Base-by-base conservation (phyloP, 345 rosid genomes). In the Syzygium jambos region DNA sequence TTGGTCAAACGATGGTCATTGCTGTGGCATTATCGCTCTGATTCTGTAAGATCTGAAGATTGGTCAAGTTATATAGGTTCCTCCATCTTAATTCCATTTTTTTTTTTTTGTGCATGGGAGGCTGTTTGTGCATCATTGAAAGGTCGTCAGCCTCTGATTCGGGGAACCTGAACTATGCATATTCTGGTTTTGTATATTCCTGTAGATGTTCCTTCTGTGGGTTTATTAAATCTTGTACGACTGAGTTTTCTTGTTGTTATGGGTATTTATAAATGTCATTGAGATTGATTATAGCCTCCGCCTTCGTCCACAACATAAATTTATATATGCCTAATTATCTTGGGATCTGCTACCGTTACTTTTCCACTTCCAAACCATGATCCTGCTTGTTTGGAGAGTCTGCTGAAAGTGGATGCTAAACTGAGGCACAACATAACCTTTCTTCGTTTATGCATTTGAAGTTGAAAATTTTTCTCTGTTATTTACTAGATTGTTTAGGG, bases 1-100 rank as follows among this genome's bases (percentile, higher is more conserved):
- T 73, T 2, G 2, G 82, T 5, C 23, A 6, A 73, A 19, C 21
- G 82, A 73, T 73, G 82, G 49, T 73, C 43, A 68, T 68, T 68
- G 43, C 12, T 1, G 5, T 30, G 12, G 43, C 78, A 2, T 68
- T 8, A 34, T 9, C 0, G 0, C 23, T 34, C 12, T 73, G 49
- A 19, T 10, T 34, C 82, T 11, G 49, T 2, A 73, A 9, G 82
- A 73, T 41, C 82, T 5, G 43, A 22, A 73, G 82, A 73, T 9
- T 73, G 2, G 49, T 73, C 49, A 34, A 73, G 25, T 38, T 73
- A 49, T 73, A 34, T 73, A 10, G 49, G 82, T 73, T 11, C 43
- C 46, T 65, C 23, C 43, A 21, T 9, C 82, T 73, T 49, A 38
- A 38, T 19, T 34, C 82, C 82, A 16, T 30, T 68, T 68, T 68